These are phyloP conservation scores for Beta macrorhiza DNA, from an alignment of 179 eudicot genomes.

Conservation along the genomic window DNA sequence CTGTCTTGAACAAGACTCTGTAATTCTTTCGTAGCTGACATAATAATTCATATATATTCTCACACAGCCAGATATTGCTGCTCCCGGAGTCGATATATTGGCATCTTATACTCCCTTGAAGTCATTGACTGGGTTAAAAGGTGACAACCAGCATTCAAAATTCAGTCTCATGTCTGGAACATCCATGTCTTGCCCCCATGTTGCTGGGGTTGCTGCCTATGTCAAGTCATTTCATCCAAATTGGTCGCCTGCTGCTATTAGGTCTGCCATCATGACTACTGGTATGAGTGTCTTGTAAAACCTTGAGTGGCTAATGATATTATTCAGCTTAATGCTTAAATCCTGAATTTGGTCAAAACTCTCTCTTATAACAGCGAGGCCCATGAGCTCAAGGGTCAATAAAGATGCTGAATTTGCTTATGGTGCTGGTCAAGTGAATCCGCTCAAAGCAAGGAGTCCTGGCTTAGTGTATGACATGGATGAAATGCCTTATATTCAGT, in stretches of 20 bases:
- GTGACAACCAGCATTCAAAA: slow-evolving; percentile 66
- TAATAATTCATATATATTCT: background rate
- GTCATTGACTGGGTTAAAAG: slow-evolving; percentile 70
- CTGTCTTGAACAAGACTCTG: too few relatives aligned
- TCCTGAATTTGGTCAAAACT: background rate
- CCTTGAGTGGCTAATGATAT: background rate
- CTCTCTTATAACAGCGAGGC: slow-evolving; percentile 47
- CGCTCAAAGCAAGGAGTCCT: slow-evolving; percentile 65
- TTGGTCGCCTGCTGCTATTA: slow-evolving; percentile 87
- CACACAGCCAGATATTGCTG: slow-evolving; percentile 80
- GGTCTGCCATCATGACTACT: slow-evolving; percentile 79
- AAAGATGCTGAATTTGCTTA: slow-evolving; percentile 74
- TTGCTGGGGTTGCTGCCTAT: slow-evolving; percentile 74
- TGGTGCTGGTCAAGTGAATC: slow-evolving; percentile 83
- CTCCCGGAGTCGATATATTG: slow-evolving; percentile 84
- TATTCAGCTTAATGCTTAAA: slow-evolving; percentile 9
- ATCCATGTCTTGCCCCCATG: slow-evolving; percentile 94
- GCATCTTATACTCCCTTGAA: slow-evolving; percentile 77
- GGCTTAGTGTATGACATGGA: slow-evolving; percentile 84
- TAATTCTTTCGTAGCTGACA: too few relatives aligned
- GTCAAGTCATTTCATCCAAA: slow-evolving; percentile 79
- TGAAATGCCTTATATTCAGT: slow-evolving; percentile 64
- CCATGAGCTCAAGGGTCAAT: slow-evolving; percentile 66
- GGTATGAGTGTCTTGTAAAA: slow-evolving; percentile 37
- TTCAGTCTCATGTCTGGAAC: slow-evolving; percentile 87